phyloP scores from a whole-genome alignment of 306 rosid species.

The Vicia faba region DNA sequence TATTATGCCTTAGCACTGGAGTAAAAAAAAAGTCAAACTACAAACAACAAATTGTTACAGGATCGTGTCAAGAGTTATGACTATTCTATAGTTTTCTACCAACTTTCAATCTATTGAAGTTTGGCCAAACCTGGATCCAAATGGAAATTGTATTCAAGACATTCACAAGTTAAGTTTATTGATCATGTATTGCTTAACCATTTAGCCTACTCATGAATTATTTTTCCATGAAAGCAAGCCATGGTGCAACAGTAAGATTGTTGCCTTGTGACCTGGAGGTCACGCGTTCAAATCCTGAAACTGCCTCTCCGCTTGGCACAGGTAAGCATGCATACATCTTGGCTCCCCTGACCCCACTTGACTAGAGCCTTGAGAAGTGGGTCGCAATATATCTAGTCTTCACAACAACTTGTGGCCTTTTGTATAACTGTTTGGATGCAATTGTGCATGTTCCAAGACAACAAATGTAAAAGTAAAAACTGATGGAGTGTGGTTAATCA shows the following conservation, averaged over 20 bases:
- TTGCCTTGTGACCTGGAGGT: neutral
- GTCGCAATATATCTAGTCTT: neutral
- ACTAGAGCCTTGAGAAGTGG: neutral
- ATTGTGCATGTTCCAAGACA: neutral
- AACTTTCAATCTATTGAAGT: slow-evolving; percentile 11
- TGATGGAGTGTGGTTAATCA: neutral
- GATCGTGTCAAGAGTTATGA: slow-evolving; percentile 2
- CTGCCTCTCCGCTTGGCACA: neutral
- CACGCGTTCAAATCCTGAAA: neutral
- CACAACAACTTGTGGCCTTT: neutral
- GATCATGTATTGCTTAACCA: slow-evolving; percentile 22
- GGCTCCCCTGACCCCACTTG: neutral
- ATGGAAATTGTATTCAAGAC: neutral
- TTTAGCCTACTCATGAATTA: slow-evolving; percentile 12
- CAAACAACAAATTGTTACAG: slow-evolving; percentile 9
- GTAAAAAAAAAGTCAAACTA: slow-evolving; percentile 30
- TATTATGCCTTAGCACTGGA: slow-evolving; percentile 17
- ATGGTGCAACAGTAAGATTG: neutral
- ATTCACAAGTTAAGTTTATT: slow-evolving; percentile 22
- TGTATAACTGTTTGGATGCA: neutral
- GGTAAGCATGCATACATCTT: neutral
- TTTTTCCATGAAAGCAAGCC: neutral
- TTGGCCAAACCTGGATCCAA: slow-evolving; percentile 15
- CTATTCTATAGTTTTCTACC: slow-evolving; percentile 10
- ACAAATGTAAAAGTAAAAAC: neutral